Evolutionary conservation across 2,329 filamentous ascomycete genomes (phyloP).

Genomic region (Pseudocercospora ulei): DNA sequence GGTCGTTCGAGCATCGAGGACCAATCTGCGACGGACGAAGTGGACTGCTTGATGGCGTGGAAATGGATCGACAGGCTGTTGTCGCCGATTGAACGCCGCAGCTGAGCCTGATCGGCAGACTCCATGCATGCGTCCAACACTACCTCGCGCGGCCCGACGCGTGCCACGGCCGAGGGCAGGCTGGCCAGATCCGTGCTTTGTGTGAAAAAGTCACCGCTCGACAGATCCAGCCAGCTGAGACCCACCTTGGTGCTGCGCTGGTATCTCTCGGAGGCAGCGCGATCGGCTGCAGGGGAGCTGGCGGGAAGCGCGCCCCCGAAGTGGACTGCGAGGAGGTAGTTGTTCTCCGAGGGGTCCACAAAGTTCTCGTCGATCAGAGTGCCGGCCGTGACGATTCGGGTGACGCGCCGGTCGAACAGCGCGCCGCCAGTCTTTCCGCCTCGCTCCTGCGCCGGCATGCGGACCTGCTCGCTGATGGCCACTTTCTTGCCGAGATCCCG

Average conservation of each 20-base stretch:
- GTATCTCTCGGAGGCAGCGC: conserved; percentile 32
- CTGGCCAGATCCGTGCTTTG: conserved; percentile 61
- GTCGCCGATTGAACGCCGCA: conserved; percentile 31
- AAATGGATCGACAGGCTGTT: conserved; percentile 63
- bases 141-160: conserved; percentile 75
- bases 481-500: conserved; percentile 85
- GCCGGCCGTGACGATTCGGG: conserved; percentile 82
- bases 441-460: conserved; percentile 47
- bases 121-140: conserved; percentile 55
- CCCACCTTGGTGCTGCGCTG: conserved; percentile 48
- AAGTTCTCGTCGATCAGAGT: conserved; percentile 97
- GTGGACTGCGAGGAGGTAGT: conserved; percentile 78
- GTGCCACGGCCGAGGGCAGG: conserved; percentile 69
- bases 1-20: conserved; percentile 64
- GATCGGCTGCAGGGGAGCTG: conserved; percentile 15
- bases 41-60: conserved; percentile 43
- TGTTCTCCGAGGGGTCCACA: conserved; percentile 87
- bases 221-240: conserved; percentile 87
- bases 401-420: conserved; percentile 74
- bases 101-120: conserved; percentile 35
- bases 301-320: conserved; percentile 35
- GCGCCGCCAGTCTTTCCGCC: conserved; percentile 63
- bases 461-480: conserved; percentile 87
- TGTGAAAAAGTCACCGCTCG: conserved; percentile 87
- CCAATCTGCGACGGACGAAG: conserved; percentile 56